Evolutionary conservation across 75 land plant genomes (phyloP), one percentile per base, ranked within the genome.

Genomic region (Selaginella tamariscina): DNA sequence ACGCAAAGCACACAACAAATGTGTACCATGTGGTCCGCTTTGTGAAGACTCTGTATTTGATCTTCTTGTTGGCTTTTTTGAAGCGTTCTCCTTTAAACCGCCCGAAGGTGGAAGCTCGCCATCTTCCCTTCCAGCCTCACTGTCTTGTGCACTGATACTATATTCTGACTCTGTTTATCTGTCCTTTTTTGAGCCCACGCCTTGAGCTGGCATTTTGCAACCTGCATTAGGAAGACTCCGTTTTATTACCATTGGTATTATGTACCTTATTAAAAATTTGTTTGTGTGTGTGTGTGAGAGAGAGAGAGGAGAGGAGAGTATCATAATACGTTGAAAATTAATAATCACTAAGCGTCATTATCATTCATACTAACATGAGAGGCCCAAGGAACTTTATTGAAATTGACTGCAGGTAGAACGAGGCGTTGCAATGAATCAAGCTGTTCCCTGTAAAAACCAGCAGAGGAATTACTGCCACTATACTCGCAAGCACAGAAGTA

Each of bases 401-500:
- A 85, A 15, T 33, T 55, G 55, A 86, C 28, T 56, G 75, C 2
- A 33, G 91, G 98, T 80, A 78, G 79, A 44, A 75, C 81, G 49
- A 85, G 78, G 68, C 80, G 83, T 57, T 60, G 30, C 57, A 89
- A 74, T 13, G 80, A 78, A 56, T 90, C 91, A 73, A 86, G 86
- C 68, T 85, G 96, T 28, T 81, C 88, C 89, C 98, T 94, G 88
- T 75, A 78, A 64, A 56, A n/a, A n/a, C n/a, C n/a, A n/a, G n/a
- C n/a, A n/a, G n/a, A n/a, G n/a, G n/a, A n/a, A n/a, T n/a, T n/a
- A n/a, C n/a, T n/a, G n/a, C n/a, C n/a, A n/a, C n/a, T n/a, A n/a
- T n/a, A n/a, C n/a, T n/a, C n/a, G n/a, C n/a, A n/a, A n/a, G n/a
- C n/a, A n/a, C n/a, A n/a, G n/a, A n/a, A n/a, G n/a, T n/a, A n/a